Base-by-base conservation (phyloP, 306 rosid genomes). In the Casuarina cunninghamiana region DNA sequence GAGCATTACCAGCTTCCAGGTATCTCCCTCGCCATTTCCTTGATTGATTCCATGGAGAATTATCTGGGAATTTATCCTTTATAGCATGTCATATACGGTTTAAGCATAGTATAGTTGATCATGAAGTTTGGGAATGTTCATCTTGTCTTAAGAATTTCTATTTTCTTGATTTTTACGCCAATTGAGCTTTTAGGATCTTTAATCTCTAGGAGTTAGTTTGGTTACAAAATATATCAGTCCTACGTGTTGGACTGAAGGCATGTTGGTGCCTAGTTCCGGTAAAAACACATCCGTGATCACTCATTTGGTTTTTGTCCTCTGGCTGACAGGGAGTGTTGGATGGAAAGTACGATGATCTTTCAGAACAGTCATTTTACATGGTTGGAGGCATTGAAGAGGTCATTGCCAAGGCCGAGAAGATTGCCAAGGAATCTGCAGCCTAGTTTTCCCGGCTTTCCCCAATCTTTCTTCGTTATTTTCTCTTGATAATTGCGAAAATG, bases 311-410 rank as follows among this genome's bases (percentile, higher is more conserved):
- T 13, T 79, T 17, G n/a, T 72, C 13, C 12, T 85, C 71, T 66
- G 72, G 45, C 9, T 61, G 76, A 39, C 91, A 95, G 98, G 98
- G 96, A 53, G 98, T 95, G 76, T 89, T 95, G 89, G 99, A 95
- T 77, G 99, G 99, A 1, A 95, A 93, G 77, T 95, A 87, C 10
- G 99, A 95, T 76, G 99, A 95, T 83, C 94, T 95, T 73, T 1
- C 96, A 1, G 99, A 95, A 77, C 99, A 95, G 19, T 81, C 99
- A 32, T 95, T 95, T 80, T 95, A 95, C 86, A 95, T 95, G 99
- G 99, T 95, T 61, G 98, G 99, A 41, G 99, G 99, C 17, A 95
- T 95, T 70, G 99, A 95, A 1, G 99, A 95, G 82, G 98, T 91
- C 75, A 76, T 95, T 81, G 98, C 96, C 0, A 93, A 95, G 89